Conservation (phyloP, 352 stramenopile genomes). For the Phytopythium delawarense region DNA sequence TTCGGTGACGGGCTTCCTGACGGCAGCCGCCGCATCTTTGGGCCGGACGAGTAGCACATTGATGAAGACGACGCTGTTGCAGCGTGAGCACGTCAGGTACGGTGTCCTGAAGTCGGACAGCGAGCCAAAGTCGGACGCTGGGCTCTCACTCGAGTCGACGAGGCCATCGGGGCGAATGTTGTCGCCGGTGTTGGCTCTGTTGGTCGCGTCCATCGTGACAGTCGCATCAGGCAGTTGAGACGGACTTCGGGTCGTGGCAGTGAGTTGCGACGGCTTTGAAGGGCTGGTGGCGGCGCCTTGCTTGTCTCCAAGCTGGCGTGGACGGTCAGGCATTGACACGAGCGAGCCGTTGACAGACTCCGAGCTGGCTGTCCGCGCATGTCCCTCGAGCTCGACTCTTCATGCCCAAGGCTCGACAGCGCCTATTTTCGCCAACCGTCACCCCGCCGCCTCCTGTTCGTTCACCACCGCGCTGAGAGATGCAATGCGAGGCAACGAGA, state of each 20-base stretch:
- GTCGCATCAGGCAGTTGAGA: background rate
- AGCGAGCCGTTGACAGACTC: background rate
- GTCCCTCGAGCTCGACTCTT: background rate
- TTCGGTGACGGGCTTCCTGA: conserved; percentile 10
- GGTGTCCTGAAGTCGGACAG: conserved; percentile 39
- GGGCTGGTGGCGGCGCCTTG: background rate
- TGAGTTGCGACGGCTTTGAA: background rate
- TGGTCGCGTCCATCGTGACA: background rate
- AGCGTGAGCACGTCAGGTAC: conserved; percentile 74
- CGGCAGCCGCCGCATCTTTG: conserved; percentile 13
- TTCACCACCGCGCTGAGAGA: background rate
- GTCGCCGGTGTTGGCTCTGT: background rate
- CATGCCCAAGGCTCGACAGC: background rate
- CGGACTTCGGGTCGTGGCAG: background rate
- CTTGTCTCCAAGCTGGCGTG: background rate
- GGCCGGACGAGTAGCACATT: conserved; percentile 47
- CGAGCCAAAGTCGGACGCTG: background rate
- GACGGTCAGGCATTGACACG: background rate
- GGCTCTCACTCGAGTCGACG: background rate
- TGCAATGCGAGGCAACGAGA: background rate
- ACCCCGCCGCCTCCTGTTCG: background rate
- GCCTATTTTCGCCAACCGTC: conserved; percentile 4
- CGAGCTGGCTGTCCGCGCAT: background rate
- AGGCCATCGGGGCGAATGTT: background rate
- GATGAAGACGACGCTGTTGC: conserved; percentile 78